Base-by-base conservation (phyloP, 1,139 yeast species). In the Pichiaceae sp. region DNA sequence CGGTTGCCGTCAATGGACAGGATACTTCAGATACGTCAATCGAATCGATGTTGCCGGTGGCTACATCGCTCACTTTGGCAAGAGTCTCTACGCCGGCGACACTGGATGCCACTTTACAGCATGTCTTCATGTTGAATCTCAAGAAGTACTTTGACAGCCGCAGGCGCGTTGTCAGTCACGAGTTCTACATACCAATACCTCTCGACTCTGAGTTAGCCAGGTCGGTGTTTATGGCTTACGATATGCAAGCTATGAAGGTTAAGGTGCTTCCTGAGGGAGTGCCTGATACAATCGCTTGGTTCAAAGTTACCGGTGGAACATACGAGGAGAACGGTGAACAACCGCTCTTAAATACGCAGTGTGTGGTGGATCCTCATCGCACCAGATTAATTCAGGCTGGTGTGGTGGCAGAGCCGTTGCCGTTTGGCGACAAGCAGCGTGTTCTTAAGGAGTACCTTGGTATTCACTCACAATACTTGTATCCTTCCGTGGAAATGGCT, bases 231-330 rank as follows among this genome's bases (percentile, higher is more conserved):
- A 67, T 66, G 21, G 54, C 63, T 2, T 55, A 60, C 45, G 52
- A 54, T 29, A 54, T 56, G 3, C 63, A 60, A 2, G 62, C 54
- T 3, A 53, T 48, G 2, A 55, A 50, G 5, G 47, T 42, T 2
- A 39, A 46, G 2, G 54, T 52, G 6, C 53, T 56, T 28, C 63
- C 68, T 4, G 60, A 62, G 9, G 59, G 70, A 1, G 60, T 68
- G 2, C 87, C 86, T 0, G 87, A 87, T 52, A 68, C 76, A 0
- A 73, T 89, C 12, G 95, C 91, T 0, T 91, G 96, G 96, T 89
- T 87, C 57, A 75, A 74, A 47, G 63, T 73, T 5, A 59, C 67
- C 0, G 61, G 60, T 4, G 70, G 78, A 3, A 65, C 72, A 8
- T 62, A 65, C 17, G 69, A 70, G 0, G 31, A 17, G 4, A n/a